Evolutionary conservation across 1,284 basidiomycete genomes (phyloP), one percentile per base, ranked within the genome.

Genomic region (Pisolithus thermaeus): DNA sequence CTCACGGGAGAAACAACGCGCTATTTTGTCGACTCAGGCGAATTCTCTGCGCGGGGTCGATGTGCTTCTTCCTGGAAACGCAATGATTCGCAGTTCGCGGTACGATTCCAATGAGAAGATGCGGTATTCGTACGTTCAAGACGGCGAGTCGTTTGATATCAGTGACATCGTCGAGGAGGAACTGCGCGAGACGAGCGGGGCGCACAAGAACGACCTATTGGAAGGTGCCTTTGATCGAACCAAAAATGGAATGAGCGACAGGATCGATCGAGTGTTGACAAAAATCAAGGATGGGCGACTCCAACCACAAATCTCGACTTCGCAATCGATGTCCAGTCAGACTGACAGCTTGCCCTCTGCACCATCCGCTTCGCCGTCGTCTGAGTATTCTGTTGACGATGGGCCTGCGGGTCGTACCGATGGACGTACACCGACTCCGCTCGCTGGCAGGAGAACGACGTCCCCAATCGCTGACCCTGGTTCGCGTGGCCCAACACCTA

Each of bases 91-190:
- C 23, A 93, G 89, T 60, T 83, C 88, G 2, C 77, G 90, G 16
- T 81, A 83, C 52, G 81, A 87, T 20, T 67, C 72, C 6, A 80
- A 80, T 40, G 85, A 90, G 59, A 76, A 76, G 49, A 86, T 92
- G 73, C 83, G 93, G 1, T 97, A 97, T 65, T 96, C 92, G 27
- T 97, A 93, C 63, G 84, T 97, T 40, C 86, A 92, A 56, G 89
- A 89, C 55, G 92, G 92, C 8, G 89, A 90, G 68, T 87, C 87
- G 3, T 87, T 85, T 59, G 95, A 97, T 66, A 92, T 97, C 63
- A 94, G 90, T 61, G 85, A 93, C 55, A 88, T 97, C 52, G 81
- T 97, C 36, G 91, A 95, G 64, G 83, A 90, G 62, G 95, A 94
- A 60, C 86, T 86, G 76, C 74, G 79, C 14, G 79, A 76, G 57